Evolutionary conservation across 768 basidiomycete species (phyloP).

Genomic region (Mycena alexandri): DNA sequence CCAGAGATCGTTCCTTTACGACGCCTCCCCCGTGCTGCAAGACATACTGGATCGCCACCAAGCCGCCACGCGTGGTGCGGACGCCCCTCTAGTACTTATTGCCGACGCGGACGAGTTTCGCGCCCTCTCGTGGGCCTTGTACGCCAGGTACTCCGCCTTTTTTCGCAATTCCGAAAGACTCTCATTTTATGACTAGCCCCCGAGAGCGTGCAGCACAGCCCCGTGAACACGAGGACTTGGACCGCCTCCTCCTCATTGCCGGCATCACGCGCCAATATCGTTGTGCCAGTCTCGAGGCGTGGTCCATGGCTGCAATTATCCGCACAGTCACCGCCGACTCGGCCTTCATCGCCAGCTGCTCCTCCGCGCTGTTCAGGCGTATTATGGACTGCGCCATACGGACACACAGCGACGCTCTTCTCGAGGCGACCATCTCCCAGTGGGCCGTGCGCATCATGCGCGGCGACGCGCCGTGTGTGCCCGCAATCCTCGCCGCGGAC

Average conservation of each 20-base stretch:
- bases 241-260: conserved; percentile 59
- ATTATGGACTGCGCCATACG: conserved; percentile 46
- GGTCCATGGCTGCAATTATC: conserved; percentile 56
- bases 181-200: conserved; percentile 46
- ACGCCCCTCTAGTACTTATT: conserved; percentile 8
- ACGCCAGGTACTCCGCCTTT: conserved; percentile 57
- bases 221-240: conserved; percentile 52
- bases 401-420: conserved; percentile 41
- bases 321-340: conserved; percentile 41
- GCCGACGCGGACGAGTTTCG: conserved; percentile 23
- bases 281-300: conserved; percentile 59
- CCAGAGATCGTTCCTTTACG: conserved; percentile 27
- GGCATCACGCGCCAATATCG: conserved; percentile 64
- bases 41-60: conserved; percentile 7
- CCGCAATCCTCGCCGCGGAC: conserved; percentile 55
- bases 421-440: conserved; percentile 40
- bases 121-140: conserved; percentile 63
- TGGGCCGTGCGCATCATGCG: conserved; percentile 50
- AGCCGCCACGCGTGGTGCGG: not conserved
- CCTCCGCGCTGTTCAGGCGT: conserved; percentile 50
- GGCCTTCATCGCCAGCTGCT: conserved; percentile 49
- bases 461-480: conserved; percentile 50
- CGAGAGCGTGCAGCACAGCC: conserved; percentile 60
- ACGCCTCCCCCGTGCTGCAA: conserved; percentile 27
- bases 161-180: not conserved